Conservation (phyloP, 305 asterid genomes). For the Stenogyne calaminthoides region DNA sequence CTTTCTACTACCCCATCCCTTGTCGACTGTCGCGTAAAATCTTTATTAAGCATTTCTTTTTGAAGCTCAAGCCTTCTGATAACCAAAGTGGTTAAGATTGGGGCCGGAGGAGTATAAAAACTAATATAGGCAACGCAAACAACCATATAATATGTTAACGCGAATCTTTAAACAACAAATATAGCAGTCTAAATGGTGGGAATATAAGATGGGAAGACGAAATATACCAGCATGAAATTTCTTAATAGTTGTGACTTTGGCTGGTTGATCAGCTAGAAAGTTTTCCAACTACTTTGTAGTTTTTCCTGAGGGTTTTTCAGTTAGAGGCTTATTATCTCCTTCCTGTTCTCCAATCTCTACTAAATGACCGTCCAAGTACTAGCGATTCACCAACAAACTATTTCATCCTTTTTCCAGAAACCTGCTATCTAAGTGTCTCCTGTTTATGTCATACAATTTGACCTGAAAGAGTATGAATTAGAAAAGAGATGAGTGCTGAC, state of each 20-base stretch:
- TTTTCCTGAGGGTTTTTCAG: constrained; percentile 38
- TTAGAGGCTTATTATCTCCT: constrained; percentile 47
- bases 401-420: constrained; percentile 70
- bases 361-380: constrained; percentile 59
- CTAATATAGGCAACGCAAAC: constrained; percentile 6
- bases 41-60: too few species aligned
- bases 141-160: constrained; percentile 3
- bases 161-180: constrained; percentile 10
- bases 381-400: constrained; percentile 61
- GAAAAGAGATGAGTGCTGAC: background rate
- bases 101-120: too few species aligned
- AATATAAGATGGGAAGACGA: constrained; percentile 25
- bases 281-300: constrained; percentile 32
- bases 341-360: constrained; percentile 71
- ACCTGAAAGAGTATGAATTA: constrained; percentile 45
- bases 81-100: too few species aligned
- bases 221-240: constrained; percentile 46
- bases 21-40: too few species aligned
- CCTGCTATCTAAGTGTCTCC: constrained; percentile 63
- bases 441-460: constrained; percentile 63
- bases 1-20: too few species aligned
- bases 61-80: too few species aligned
- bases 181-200: constrained; percentile 24
- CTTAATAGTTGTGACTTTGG: constrained; percentile 25
- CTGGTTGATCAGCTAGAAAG: constrained; percentile 31